Base-by-base conservation (phyloP, 2,329 filamentous ascomycete species). In the Paecilomyces fulvus region DNA sequence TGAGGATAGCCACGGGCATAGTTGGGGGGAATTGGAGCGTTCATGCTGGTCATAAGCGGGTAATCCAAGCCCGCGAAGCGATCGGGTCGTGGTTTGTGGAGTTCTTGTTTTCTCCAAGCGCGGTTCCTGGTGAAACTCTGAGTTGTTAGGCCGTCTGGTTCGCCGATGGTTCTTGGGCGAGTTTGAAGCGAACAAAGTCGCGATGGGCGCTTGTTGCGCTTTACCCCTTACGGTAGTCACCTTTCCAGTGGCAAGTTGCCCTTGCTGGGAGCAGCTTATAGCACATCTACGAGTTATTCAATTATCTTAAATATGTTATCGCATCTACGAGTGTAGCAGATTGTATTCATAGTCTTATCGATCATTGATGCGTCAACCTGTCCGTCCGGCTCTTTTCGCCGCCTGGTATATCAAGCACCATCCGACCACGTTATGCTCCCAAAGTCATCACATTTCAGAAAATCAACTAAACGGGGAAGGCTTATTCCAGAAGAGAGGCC, bases 401-500 rank as follows among this genome's bases (percentile, higher is more conserved):
- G 37, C 37, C 37, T 43, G 37, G 37, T 49, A 49, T 23, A 49
- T 49, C 48, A 49, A 49, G 48, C 48, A 49, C 25, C 48, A 12
- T 49, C 21, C 37, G 37, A 43, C 37, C 37, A 17, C n/a, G 14
- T n/a, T 43, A 43, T 43, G 37, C 37, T 43, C 37, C 37, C 37
- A 43, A 43, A 17, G 37, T 43, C 37, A 43, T 43, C 37, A 43
- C 37, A 17, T 43, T 43, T 43, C 37, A 43, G 37, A 43, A 43
- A 43, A 17, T 17, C 37, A 4, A 43, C 37, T 17, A 43, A 20
- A 28, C 20, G 28, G 20, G 3, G 14, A 23, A 49, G 14, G 3
- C 70, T 67, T 85, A 99, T 82, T 99, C 94, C 65, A 99, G 80
- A 81, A 95, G 80, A 58, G 90, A 95, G 53, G 94, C 94, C 79